Conservation (phyloP, 495 filamentous ascomycete species). For the Rhizodiscina lignyota region DNA sequence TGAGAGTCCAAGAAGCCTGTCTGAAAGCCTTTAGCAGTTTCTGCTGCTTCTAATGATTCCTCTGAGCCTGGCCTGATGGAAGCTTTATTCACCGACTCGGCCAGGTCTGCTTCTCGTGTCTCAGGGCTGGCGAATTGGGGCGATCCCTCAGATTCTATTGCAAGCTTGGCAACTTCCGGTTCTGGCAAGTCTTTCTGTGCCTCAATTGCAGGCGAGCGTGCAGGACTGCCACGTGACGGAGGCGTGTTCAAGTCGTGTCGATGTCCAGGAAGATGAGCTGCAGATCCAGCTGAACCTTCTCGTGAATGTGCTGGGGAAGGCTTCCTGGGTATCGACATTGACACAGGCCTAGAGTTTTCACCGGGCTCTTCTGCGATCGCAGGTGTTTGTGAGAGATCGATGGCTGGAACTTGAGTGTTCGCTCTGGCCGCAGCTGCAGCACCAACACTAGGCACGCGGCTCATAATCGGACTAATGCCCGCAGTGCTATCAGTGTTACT, state of each 20-base stretch:
- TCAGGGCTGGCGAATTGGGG: no score
- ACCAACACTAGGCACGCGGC: slow-evolving; percentile 27
- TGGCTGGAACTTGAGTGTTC: no score
- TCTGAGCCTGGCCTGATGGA: no score
- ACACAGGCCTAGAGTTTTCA: slow-evolving; percentile 10
- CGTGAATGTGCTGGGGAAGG: slow-evolving; percentile 20
- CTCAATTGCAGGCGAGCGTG: slow-evolving; percentile 35
- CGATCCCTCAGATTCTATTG: no score
- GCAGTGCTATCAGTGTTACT: slow-evolving; percentile 51
- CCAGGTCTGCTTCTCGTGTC: slow-evolving; percentile 23
- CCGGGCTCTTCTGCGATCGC: slow-evolving; percentile 38
- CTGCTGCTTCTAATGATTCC: no score
- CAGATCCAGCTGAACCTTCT: slow-evolving; percentile 11
- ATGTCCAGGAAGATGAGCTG: slow-evolving; percentile 38
- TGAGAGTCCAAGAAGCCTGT: no score
- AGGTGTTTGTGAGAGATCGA: no score
- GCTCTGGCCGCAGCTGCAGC: slow-evolving; percentile 14
- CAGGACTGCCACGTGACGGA: slow-evolving; percentile 44
- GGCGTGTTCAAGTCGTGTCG: slow-evolving; percentile 46
- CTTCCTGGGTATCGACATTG: slow-evolving; percentile 12
- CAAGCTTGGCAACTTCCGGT: no score
- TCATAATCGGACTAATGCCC: slow-evolving; percentile 53
- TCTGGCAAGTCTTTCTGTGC: slow-evolving; percentile 20
- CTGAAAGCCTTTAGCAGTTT: no score
- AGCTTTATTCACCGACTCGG: no score